phyloP scores from a whole-genome alignment of 441 rosid species.

The Erodium trifolium region DNA sequence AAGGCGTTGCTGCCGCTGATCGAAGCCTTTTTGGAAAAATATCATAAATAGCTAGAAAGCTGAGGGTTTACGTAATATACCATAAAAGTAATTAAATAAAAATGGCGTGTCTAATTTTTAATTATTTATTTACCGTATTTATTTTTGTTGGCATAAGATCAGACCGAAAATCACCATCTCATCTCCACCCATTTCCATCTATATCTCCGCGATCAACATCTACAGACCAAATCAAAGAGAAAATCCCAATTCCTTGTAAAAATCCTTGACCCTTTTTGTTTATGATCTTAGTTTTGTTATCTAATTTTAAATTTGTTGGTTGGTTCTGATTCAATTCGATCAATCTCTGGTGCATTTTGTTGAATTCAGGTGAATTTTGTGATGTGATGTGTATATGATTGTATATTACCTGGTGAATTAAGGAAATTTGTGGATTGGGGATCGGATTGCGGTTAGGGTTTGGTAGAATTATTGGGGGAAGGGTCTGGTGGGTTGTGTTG shows the following conservation, averaged over 20 bases:
- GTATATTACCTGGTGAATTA: not conserved
- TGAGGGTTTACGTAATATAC: not conserved
- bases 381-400: not conserved
- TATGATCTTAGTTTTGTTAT: not conserved
- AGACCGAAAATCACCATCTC: not conserved
- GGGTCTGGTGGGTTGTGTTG: not conserved
- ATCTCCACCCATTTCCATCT: constrained; percentile 4
- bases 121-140: not conserved
- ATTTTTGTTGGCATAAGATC: not conserved
- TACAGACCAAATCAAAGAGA: constrained; percentile 2
- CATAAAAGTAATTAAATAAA: not conserved
- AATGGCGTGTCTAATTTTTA: not conserved
- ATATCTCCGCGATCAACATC: not conserved
- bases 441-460: constrained; percentile 3
- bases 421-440: not conserved
- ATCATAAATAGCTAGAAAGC: not conserved
- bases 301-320: not conserved
- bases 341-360: not conserved
- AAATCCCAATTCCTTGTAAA: constrained; percentile 1
- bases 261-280: not conserved
- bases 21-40: not conserved
- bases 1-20: not conserved
- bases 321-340: not conserved
- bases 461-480: not conserved
- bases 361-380: constrained; percentile 6